Conservation (phyloP, 768 basidiomycete species). For the Chiua virens region DNA sequence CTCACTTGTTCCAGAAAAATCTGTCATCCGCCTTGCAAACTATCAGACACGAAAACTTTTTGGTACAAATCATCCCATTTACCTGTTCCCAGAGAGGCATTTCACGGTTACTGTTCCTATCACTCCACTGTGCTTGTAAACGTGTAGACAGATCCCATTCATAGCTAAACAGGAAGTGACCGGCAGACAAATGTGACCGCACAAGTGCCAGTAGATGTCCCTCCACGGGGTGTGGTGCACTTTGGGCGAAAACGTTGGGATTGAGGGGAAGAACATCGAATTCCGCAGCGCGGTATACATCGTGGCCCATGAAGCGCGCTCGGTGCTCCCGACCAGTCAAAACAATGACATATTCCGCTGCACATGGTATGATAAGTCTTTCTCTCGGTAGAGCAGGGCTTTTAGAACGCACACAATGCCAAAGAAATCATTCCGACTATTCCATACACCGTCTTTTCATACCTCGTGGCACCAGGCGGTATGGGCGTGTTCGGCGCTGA, state of each 20-base stretch:
- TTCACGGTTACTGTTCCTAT: constrained; percentile 47
- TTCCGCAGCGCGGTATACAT: constrained; percentile 86
- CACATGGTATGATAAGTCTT: not conserved
- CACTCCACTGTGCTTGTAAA: constrained; percentile 78
- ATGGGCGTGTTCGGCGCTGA: constrained; percentile 55
- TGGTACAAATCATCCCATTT: constrained; percentile 25
- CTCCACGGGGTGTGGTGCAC: constrained; percentile 83
- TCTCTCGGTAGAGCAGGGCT: not conserved
- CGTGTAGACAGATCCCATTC: constrained; percentile 86
- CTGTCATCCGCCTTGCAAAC: constrained; percentile 80
- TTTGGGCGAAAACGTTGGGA: constrained; percentile 61
- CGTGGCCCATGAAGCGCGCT: constrained; percentile 78
- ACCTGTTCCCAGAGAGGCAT: constrained; percentile 80
- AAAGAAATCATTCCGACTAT: constrained; percentile 78
- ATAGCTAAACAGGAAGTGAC: constrained; percentile 90
- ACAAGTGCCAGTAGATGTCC: constrained; percentile 84
- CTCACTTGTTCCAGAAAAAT: constrained; percentile 94
- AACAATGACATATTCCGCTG: constrained; percentile 93
- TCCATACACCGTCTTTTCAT: constrained; percentile 68
- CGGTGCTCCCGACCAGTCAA: constrained; percentile 80
- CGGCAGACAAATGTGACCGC: constrained; percentile 75
- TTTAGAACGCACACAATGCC: constrained; percentile 58
- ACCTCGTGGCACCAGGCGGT: constrained; percentile 56
- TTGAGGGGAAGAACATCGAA: constrained; percentile 90
- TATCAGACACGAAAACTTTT: constrained; percentile 8